Percentiles rank a stretch among this genome's conserved stretches.
Evolutionary conservation across 2,329 filamentous ascomycete genomes (phyloP).

Genomic region (Penicillium sp.): DNA sequence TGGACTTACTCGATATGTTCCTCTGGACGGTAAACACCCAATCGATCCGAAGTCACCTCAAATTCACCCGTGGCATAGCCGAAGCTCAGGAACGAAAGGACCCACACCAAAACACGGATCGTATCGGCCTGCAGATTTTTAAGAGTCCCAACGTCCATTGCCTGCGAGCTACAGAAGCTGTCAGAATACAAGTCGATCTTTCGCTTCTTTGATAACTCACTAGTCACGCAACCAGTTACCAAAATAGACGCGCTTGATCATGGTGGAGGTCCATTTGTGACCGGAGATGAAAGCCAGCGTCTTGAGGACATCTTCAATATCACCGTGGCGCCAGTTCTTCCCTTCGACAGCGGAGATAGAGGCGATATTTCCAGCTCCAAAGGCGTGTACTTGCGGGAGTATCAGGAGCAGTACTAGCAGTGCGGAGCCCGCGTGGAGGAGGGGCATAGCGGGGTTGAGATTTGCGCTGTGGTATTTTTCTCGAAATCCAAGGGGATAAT

Average conservation of each 20-base stretch:
- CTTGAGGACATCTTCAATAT: conserved; percentile 80
- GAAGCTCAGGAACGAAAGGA: conserved; percentile 77
- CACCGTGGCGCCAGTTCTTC: conserved; percentile 57
- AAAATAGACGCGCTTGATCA: conserved; percentile 77
- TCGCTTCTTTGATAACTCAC: conserved; percentile 26
- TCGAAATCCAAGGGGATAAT: not conserved
- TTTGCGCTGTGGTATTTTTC: not conserved
- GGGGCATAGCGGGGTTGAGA: conserved; percentile 17
- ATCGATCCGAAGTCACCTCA: conserved; percentile 75
- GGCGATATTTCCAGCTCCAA: conserved; percentile 51
- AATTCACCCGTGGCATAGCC: conserved; percentile 86
- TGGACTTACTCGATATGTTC: conserved; percentile 51
- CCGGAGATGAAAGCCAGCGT: conserved; percentile 73
- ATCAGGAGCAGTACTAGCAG: conserved; percentile 42
- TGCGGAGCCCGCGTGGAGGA: conserved; percentile 30
- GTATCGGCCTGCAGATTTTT: conserved; percentile 77
- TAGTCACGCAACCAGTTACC: conserved; percentile 87
- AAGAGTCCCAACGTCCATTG: conserved; percentile 75
- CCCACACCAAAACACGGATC: conserved; percentile 76
- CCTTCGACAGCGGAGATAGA: conserved; percentile 53
- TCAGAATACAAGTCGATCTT: conserved; percentile 1
- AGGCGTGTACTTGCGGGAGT: conserved; percentile 43
- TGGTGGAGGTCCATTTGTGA: conserved; percentile 80
- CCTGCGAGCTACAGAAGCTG: conserved; percentile 59
- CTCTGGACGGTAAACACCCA: conserved; percentile 79